phyloP scores from a whole-genome alignment of 2,329 filamentous ascomycete species.

The Elsinoe ampelina region DNA sequence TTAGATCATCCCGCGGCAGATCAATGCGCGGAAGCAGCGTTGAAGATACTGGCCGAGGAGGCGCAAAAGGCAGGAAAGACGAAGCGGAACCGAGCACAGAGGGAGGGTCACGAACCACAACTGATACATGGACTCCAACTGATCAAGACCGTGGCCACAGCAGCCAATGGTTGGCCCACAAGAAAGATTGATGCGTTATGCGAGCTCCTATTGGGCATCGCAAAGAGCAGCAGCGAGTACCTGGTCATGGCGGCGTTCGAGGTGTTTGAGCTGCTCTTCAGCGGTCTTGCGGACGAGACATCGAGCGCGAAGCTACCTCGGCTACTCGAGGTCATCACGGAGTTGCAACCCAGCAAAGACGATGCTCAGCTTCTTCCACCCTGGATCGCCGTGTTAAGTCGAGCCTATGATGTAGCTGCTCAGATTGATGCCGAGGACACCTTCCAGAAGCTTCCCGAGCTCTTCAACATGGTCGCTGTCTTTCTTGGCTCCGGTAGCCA shows the following conservation, averaged over 20 bases:
- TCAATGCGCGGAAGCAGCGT: conserved; percentile 87
- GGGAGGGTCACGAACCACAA: conserved; percentile 56
- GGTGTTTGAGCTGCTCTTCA: conserved; percentile 95
- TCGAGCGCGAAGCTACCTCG: conserved; percentile 83
- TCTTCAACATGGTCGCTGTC: conserved; percentile 69
- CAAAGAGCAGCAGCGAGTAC: conserved; percentile 84
- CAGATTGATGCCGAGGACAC: conserved; percentile 84
- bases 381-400: conserved; percentile 91
- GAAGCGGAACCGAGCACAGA: conserved; percentile 48
- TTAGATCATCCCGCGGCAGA: conserved; percentile 91
- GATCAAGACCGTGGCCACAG: conserved; percentile 77
- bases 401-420: conserved; percentile 87
- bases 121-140: conserved; percentile 88
- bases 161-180: conserved; percentile 90
- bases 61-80: conserved; percentile 64
- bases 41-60: conserved; percentile 70
- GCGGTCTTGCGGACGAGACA: conserved; percentile 77
- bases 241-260: conserved; percentile 95
- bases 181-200: conserved; percentile 90
- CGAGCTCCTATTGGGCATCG: conserved; percentile 79
- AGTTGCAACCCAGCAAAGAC: conserved; percentile 82
- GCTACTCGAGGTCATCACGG: conserved; percentile 81
- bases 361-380: conserved; percentile 91
- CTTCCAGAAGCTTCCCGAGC: conserved; percentile 76
- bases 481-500: conserved; percentile 82